Base-by-base conservation (phyloP, 108 stramenopile genomes). In the Aurantiochytrium sp. region DNA sequence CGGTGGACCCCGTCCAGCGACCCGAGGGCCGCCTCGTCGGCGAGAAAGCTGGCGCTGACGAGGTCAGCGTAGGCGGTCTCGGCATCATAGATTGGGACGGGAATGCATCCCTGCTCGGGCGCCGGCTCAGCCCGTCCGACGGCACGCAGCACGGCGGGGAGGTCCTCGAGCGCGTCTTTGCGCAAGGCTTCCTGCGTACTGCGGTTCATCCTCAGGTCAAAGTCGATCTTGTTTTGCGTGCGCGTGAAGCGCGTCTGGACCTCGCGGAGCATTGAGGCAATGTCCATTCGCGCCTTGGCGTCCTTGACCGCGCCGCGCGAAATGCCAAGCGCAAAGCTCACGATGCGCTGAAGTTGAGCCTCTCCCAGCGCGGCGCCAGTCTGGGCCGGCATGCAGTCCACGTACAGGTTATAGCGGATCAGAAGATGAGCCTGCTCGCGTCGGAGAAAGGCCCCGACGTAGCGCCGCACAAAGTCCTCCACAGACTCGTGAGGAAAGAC, bases 221-320 rank as follows among this genome's bases (percentile, higher is more conserved):
- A 85, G 0, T 91, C 55, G 32, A 93, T 55, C 55, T 88, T 90
- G 89, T 93, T 93, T 91, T 93, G 92, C 19, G 89, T 59, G 15
- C 90, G 89, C 30, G 68, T 37, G 89, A 88, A 93, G 37, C 92
- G 90, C 1, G 85, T 50, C 45, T 37, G 54, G 22, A 88, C 91
- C 52, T 93, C 87, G 31, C 32, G 32, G 8, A 90, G 50, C 37
- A 89, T 4, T 4, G 85, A 53, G 12, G 69, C 41, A n/a, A 68
- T 17, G 15, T 52, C 87, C 59, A 87, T 37, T 27, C 54, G 73
- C 21, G 73, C 73, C 30, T 81, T 81, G 12, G 42, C 21, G 30
- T 81, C 73, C 45, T 48, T 41, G n/a, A 24, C 42, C 12, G n/a
- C 12, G 12, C 27, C 45, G 17, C 45, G n/a, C 1, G 24, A n/a